Evolutionary conservation across 495 filamentous ascomycete species (phyloP).

Genomic region (Aspergillus taichungensis): DNA sequence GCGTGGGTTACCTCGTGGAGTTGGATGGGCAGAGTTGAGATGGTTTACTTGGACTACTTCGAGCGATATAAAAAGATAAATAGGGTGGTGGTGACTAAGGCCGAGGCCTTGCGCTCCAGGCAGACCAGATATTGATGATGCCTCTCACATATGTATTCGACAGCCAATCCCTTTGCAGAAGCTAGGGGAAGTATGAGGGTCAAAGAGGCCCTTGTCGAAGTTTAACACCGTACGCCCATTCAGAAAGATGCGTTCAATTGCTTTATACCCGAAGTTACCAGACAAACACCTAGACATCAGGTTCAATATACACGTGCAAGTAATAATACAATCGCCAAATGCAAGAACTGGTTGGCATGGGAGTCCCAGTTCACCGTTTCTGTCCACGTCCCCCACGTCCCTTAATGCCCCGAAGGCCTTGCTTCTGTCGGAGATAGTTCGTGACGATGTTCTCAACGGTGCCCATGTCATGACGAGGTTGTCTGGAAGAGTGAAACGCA

Average conservation of each 20-base stretch:
- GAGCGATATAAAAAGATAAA: too few relatives aligned
- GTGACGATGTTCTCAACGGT: conserved; percentile 63
- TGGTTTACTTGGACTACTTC: too few relatives aligned
- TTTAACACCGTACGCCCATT: neutral
- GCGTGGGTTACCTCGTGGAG: too few relatives aligned
- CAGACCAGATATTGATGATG: too few relatives aligned
- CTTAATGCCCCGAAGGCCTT: conserved; percentile 31
- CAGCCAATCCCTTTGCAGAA: too few relatives aligned
- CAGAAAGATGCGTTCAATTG: neutral
- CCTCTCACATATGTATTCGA: too few relatives aligned
- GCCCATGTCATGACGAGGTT: conserved; percentile 59
- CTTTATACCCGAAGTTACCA: conserved; percentile 3
- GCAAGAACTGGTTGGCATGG: conserved; percentile 13
- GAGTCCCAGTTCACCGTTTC: conserved; percentile 13
- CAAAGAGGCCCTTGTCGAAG: too few relatives aligned
- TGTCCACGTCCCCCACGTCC: conserved; percentile 2
- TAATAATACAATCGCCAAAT: conserved; percentile 33
- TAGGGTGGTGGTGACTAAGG: too few relatives aligned
- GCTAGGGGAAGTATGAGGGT: too few relatives aligned
- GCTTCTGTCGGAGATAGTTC: conserved; percentile 56
- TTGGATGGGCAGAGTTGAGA: too few relatives aligned
- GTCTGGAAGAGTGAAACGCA: conserved; percentile 22
- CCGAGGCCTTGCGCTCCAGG: too few relatives aligned
- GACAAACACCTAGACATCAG: conserved; percentile 7
- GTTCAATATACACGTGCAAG: conserved; percentile 24